Evolutionary conservation across 768 basidiomycete species (phyloP), one percentile per base, ranked within the genome.

Genomic region (Rhizopogon vesiculosus): DNA sequence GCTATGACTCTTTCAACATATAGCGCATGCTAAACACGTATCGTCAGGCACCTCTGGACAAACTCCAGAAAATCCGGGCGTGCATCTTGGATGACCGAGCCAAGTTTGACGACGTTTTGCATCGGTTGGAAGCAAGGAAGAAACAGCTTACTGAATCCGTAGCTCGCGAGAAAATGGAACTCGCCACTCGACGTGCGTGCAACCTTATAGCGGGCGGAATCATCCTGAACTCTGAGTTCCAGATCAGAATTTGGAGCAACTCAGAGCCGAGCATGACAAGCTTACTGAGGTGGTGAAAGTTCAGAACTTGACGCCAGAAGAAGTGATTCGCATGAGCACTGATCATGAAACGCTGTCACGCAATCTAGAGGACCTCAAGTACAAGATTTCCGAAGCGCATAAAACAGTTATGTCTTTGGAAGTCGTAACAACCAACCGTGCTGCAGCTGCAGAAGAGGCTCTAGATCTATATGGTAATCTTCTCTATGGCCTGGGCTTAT

Each of bases 241-340:
- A 93, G 90, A 74, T 42, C 69, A 76, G 41, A 80, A 85, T 53
- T 73, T 93, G 39, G 82, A 85, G 42, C 77, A 81, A 45, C 76
- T 91, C 35, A 81, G 81, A 59, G 68, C 70, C 28, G 90, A 94
- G 62, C 81, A 88, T 59, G 76, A 76, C 25, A 80, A 78, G 53
- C 76, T 94, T 25, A 72, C 75, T 8, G 77, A 79, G 0, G 79
- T 86, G 2, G 91, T 98, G 29, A 86, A 86, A 63, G 82, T 76
- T 33, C 97, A 99, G 69, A 95, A 97, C 64, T 79, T 99, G 43
- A 83, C 90, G 1, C 89, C 90, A 0, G 92, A 95, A 69, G 95
- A 99, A 70, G 93, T 97, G 42, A 72, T 82, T 53, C 85, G 85
- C 39, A 95, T 99, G 91, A 94, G 88, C 63, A 84, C 84, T 5